These are phyloP conservation scores for Penicillium palitans DNA, from an alignment of 2,329 filamentous ascomycete species.

Conservation along the genomic window DNA sequence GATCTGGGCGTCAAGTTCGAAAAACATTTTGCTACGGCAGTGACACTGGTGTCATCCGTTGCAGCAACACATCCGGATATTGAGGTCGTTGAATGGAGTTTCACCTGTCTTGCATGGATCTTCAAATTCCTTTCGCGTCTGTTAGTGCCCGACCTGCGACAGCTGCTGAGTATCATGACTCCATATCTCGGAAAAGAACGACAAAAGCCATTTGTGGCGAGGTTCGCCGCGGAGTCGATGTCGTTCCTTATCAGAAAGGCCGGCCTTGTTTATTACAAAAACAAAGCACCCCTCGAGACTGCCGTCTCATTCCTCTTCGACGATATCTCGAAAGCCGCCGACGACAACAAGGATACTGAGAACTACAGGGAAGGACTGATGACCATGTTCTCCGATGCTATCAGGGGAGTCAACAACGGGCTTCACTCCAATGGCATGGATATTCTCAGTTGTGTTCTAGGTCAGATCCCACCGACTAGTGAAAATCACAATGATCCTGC, in stretches of 20 bases:
- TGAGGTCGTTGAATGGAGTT: constrained; percentile 97
- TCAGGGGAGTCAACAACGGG: constrained; percentile 60
- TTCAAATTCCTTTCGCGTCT: constrained; percentile 96
- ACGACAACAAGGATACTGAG: constrained; percentile 37
- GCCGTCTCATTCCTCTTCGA: constrained; percentile 72
- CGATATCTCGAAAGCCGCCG: constrained; percentile 56
- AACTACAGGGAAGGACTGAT: constrained; percentile 86
- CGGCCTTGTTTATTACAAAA: constrained; percentile 72
- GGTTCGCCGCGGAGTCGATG: constrained; percentile 91
- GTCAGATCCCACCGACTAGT: constrained; percentile 32
- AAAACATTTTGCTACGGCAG: constrained; percentile 75
- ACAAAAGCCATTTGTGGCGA: constrained; percentile 81
- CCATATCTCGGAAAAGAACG: constrained; percentile 79
- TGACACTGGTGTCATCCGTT: constrained; percentile 74
- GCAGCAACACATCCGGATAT: constrained; percentile 75
- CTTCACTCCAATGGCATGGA: constrained; percentile 59
- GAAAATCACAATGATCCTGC: constrained; percentile 31
- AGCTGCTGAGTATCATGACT: constrained; percentile 79
- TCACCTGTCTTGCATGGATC: constrained; percentile 87
- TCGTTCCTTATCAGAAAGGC: constrained; percentile 92
- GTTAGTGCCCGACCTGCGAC: constrained; percentile 78
- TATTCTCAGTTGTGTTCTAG: constrained; percentile 55
- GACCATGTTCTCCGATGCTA: constrained; percentile 85
- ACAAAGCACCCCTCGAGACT: constrained; percentile 64
- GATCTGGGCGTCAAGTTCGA: constrained; percentile 87